Conservation (phyloP, 1,139 yeast genomes). For the Pichia sp. region DNA sequence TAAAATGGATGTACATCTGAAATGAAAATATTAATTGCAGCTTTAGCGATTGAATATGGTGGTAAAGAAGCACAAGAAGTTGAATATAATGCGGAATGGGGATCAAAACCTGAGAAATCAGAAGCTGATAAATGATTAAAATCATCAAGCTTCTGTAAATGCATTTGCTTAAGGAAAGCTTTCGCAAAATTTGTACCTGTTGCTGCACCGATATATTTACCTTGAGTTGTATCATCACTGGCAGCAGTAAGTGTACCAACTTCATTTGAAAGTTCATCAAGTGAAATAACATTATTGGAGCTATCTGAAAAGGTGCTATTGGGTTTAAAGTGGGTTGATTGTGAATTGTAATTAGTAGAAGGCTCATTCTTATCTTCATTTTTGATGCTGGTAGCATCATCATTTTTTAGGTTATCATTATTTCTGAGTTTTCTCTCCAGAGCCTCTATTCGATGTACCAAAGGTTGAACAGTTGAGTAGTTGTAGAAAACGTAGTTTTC, state of each 20-base stretch:
- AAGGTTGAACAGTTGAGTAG: slow-evolving; percentile 16
- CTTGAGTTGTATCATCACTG: slow-evolving; percentile 9
- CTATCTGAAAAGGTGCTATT: background rate
- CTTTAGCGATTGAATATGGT: slow-evolving; percentile 12
- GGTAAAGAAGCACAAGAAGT: slow-evolving; percentile 20
- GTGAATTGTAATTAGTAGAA: background rate
- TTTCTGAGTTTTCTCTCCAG: slow-evolving; percentile 9
- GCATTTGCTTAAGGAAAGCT: slow-evolving; percentile 18
- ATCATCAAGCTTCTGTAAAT: slow-evolving; percentile 16
- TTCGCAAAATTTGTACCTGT: slow-evolving; percentile 22
- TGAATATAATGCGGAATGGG: slow-evolving; percentile 4
- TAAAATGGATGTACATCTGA: slow-evolving; percentile 16
- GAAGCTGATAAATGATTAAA: slow-evolving; percentile 5
- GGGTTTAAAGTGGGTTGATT: background rate
- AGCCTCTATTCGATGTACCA: slow-evolving; percentile 9
- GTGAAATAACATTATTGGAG: slow-evolving; percentile 9
- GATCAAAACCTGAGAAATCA: slow-evolving; percentile 15
- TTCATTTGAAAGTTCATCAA: slow-evolving; percentile 19
- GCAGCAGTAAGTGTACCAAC: slow-evolving; percentile 20
- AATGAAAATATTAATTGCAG: slow-evolving; percentile 14
- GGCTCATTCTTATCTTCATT: too few relatives aligned
- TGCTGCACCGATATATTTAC: slow-evolving; percentile 23
- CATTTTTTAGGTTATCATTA: too few relatives aligned
- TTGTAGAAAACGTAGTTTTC: slow-evolving; percentile 17
- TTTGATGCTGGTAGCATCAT: background rate